phyloP scores from a whole-genome alignment of 2,329 filamentous ascomycete genomes.

The Penicillium crustosum region DNA sequence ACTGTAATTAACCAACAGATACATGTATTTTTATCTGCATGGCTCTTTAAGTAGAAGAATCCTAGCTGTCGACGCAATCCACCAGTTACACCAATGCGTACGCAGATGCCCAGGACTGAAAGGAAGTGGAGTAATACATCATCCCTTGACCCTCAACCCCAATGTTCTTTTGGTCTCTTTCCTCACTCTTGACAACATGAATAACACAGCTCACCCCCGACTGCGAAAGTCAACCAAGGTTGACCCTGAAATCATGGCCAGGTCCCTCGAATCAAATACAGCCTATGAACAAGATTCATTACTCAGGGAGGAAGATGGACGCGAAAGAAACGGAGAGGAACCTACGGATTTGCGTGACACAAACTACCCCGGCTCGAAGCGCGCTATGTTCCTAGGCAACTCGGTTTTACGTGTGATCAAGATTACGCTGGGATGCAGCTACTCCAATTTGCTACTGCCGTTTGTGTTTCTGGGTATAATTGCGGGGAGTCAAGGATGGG shows the following conservation, averaged over 20 bases:
- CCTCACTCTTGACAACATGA: neutral
- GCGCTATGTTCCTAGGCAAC: slow-evolving; percentile 50
- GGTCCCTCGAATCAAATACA: neutral
- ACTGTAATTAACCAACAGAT: neutral
- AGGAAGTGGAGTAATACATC: slow-evolving; percentile 3
- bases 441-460: slow-evolving; percentile 75
- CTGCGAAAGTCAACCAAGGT: slow-evolving; percentile 6
- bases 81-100: neutral
- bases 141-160: neutral
- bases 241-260: neutral
- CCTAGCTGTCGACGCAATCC: neutral
- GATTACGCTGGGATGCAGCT: slow-evolving; percentile 65
- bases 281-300: neutral
- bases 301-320: neutral
- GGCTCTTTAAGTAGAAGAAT: neutral
- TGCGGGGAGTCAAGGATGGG: slow-evolving; percentile 60
- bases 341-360: neutral
- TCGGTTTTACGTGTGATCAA: slow-evolving; percentile 4
- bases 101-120: neutral
- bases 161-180: neutral
- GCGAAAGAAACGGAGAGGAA: neutral
- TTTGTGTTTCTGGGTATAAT: slow-evolving; percentile 73
- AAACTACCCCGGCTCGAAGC: neutral
- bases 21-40: neutral
- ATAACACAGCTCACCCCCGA: slow-evolving; percentile 2